These are phyloP conservation scores for Cladosporium oxysporum DNA, from an alignment of 2,329 filamentous ascomycete genomes.

Conservation along the genomic window DNA sequence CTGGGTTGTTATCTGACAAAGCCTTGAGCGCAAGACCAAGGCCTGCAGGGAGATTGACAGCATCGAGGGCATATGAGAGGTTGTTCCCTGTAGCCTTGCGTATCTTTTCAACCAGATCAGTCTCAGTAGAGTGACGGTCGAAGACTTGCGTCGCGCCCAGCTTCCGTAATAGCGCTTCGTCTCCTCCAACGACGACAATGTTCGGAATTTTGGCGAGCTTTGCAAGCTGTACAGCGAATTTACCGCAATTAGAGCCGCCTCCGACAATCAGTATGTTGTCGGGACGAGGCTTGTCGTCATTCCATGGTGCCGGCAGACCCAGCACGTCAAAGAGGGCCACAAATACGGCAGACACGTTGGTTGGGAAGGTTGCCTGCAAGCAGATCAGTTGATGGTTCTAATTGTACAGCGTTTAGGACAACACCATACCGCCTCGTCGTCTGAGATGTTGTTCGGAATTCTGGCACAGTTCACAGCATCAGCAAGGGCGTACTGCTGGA, in stretches of 20 bases:
- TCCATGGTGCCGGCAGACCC: neutral
- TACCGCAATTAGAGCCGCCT: conserved; percentile 14
- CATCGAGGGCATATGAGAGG: neutral
- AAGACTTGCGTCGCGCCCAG: conserved; percentile 11
- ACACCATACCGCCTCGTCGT: neutral
- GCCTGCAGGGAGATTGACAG: conserved; percentile 4
- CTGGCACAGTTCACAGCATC: conserved; percentile 10
- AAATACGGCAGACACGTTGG: neutral
- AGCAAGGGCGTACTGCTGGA: conserved; percentile 12
- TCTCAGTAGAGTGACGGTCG: conserved; percentile 4
- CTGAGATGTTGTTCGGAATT: conserved; percentile 6
- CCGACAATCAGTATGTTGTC: conserved; percentile 6
- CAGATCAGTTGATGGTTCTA: neutral
- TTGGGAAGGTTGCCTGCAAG: neutral
- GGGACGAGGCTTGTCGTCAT: neutral
- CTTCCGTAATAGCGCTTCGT: neutral
- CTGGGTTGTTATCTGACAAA: neutral
- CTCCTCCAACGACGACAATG: conserved; percentile 10
- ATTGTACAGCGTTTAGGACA: neutral
- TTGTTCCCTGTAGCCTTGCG: neutral
- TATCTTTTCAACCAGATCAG: neutral
- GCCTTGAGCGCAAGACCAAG: conserved; percentile 5
- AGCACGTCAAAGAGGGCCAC: conserved; percentile 1
- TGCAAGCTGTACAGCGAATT: conserved; percentile 12
- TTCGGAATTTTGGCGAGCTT: conserved; percentile 1